Evolutionary conservation across 139 green algal genomes (phyloP).

Genomic region (Picochlorum sp.): DNA sequence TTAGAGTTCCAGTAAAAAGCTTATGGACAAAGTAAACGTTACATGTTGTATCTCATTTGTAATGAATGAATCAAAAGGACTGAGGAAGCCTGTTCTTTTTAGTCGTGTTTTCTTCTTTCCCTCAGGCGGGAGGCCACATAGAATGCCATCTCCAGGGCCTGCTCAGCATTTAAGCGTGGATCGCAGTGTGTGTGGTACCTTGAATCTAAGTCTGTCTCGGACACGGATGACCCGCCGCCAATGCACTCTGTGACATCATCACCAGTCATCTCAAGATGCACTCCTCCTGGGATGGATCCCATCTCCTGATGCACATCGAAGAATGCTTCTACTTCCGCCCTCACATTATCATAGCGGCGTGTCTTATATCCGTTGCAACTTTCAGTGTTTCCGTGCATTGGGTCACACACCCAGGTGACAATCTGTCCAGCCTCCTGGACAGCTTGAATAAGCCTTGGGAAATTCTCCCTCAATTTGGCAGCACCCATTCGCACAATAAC

Average conservation of each 20-base stretch:
- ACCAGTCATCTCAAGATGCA: conserved; percentile 99
- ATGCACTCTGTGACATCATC: conserved; percentile 97
- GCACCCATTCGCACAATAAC: conserved; percentile 97
- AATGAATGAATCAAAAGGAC: conserved; percentile 5
- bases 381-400: conserved; percentile 99
- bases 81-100: neutral
- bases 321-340: conserved; percentile 67
- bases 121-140: conserved; percentile 79
- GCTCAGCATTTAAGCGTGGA: conserved; percentile 94
- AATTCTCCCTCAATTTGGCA: conserved; percentile 67
- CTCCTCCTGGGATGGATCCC: conserved; percentile 78
- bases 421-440: conserved; percentile 57
- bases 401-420: conserved; percentile 95
- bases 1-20: conserved; percentile 25
- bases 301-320: conserved; percentile 88
- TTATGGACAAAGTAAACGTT: conserved; percentile 14
- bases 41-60: conserved; percentile 4
- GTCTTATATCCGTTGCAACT: conserved; percentile 90
- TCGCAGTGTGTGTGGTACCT: conserved; percentile 99
- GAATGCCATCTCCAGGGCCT: conserved; percentile 97
- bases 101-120: conserved; percentile 22
- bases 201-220: conserved; percentile 70
- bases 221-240: conserved; percentile 62
- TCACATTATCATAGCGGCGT: conserved; percentile 80
- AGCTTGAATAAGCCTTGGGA: conserved; percentile 68